These are phyloP conservation scores for Escallonia herrerae DNA, from an alignment of 129 eudicot species.

Conservation along the genomic window DNA sequence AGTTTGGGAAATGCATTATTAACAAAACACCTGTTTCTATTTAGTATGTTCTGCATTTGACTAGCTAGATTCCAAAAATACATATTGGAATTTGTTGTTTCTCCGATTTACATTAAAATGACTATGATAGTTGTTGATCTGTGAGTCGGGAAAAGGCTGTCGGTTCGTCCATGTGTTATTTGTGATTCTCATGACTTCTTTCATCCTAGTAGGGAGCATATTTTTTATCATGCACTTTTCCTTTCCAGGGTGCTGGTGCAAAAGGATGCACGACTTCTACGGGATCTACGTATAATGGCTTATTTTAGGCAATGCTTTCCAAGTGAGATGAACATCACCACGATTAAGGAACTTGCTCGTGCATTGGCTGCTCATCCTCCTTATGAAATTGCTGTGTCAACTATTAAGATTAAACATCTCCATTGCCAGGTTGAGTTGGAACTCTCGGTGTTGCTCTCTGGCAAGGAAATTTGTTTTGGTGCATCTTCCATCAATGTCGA, in stretches of 20 bases:
- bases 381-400: constrained; percentile 63
- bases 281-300: constrained; percentile 69
- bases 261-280: constrained; percentile 67
- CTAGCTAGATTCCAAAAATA: too few species aligned
- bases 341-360: constrained; percentile 67
- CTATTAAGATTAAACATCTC: constrained; percentile 74
- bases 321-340: constrained; percentile 41
- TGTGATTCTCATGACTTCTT: neutral
- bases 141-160: too few species aligned
- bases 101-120: neutral
- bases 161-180: too few species aligned
- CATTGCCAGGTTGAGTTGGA: constrained; percentile 61
- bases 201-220: neutral
- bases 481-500: neutral
- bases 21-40: too few species aligned
- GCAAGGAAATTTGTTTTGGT: constrained; percentile 3
- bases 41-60: too few species aligned
- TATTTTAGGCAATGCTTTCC: constrained; percentile 84
- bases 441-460: neutral
- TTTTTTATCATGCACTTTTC: constrained; percentile 1
- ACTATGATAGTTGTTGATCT: too few species aligned
- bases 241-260: constrained; percentile 56
- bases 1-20: too few species aligned
- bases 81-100: neutral
- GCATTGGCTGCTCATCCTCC: constrained; percentile 91